These are phyloP conservation scores for Pulicaria dysenterica DNA, from an alignment of 129 eudicot genomes.

Conservation along the genomic window DNA sequence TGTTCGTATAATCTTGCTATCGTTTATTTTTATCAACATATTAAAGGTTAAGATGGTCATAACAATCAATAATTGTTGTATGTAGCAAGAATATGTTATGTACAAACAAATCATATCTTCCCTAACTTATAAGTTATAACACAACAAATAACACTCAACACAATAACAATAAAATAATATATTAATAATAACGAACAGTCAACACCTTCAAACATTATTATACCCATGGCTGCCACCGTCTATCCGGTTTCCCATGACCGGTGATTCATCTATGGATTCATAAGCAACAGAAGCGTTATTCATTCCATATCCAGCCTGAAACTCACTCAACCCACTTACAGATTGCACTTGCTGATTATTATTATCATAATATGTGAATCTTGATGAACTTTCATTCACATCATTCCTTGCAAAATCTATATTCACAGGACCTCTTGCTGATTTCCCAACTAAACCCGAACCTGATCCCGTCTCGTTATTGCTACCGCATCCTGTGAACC, in stretches of 20 bases:
- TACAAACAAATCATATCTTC: too few relatives aligned
- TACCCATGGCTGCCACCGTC: conserved; percentile 29
- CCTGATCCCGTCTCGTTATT: conserved; percentile 3
- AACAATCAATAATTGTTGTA: too few relatives aligned
- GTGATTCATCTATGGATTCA: conserved; percentile 27
- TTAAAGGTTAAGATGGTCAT: too few relatives aligned
- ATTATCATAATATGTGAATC: conserved; percentile 15
- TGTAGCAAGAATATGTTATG: too few relatives aligned
- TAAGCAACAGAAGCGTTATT: conserved; percentile 24
- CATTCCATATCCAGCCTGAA: conserved; percentile 28
- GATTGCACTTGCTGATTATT: conserved; percentile 19
- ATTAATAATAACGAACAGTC: not conserved
- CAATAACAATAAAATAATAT: conserved; percentile 14
- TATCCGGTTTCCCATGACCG: conserved; percentile 6
- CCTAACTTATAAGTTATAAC: too few relatives aligned
- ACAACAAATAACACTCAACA: too few relatives aligned
- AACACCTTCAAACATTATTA: conserved; percentile 23
- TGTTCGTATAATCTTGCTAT: too few relatives aligned
- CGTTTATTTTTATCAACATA: too few relatives aligned
- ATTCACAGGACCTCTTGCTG: conserved; percentile 58
- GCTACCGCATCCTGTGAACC: conserved; percentile 54
- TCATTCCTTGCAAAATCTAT: conserved; percentile 42
- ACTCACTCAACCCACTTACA: conserved; percentile 22
- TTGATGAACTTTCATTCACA: conserved; percentile 30
- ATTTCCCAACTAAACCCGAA: conserved; percentile 1